A percentile compares a stretch with the other conserved stretches of the same genome.
Conservation (phyloP, 2,329 filamentous ascomycete genomes). For the Hirsutella rhossiliensis region DNA sequence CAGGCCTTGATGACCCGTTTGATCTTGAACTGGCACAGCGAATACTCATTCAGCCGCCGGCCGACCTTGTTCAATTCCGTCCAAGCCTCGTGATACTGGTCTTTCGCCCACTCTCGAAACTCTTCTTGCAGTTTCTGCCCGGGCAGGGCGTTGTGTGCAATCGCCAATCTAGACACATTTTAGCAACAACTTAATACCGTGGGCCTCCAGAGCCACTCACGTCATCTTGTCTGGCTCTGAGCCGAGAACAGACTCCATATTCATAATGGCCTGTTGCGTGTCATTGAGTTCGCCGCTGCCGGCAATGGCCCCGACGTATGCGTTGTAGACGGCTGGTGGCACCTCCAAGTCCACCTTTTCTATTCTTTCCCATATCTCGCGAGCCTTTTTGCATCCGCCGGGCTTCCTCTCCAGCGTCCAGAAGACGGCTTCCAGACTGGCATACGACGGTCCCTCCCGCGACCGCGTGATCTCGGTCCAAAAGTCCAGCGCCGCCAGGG, state of each 20-base stretch:
- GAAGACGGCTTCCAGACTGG: slow-evolving; percentile 70
- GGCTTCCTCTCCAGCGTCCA: slow-evolving; percentile 58
- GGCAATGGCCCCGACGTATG: slow-evolving; percentile 67
- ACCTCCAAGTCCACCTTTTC: slow-evolving; percentile 67
- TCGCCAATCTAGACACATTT: slow-evolving; percentile 47
- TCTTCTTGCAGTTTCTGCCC: slow-evolving; percentile 52
- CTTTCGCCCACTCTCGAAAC: slow-evolving; percentile 63
- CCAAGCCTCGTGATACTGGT: slow-evolving; percentile 60
- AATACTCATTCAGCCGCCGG: slow-evolving; percentile 28
- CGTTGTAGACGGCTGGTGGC: slow-evolving; percentile 58
- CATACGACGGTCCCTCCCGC: slow-evolving; percentile 75
- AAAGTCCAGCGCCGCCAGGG: slow-evolving; percentile 58
- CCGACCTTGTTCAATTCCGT: slow-evolving; percentile 45
- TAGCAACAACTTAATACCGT: background rate
- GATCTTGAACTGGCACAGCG: slow-evolving; percentile 37
- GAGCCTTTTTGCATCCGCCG: slow-evolving; percentile 46
- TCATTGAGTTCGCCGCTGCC: slow-evolving; percentile 60
- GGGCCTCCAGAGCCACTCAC: slow-evolving; percentile 36
- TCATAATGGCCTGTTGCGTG: slow-evolving; percentile 51
- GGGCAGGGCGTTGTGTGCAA: slow-evolving; percentile 63
- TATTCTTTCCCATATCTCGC: slow-evolving; percentile 60
- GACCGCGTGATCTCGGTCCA: slow-evolving; percentile 78
- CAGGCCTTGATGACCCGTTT: slow-evolving; percentile 34
- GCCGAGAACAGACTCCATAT: slow-evolving; percentile 55
- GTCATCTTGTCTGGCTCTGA: slow-evolving; percentile 55